phyloP scores from a whole-genome alignment of 148 eudicot genomes.

The Rhododendron henanense region DNA sequence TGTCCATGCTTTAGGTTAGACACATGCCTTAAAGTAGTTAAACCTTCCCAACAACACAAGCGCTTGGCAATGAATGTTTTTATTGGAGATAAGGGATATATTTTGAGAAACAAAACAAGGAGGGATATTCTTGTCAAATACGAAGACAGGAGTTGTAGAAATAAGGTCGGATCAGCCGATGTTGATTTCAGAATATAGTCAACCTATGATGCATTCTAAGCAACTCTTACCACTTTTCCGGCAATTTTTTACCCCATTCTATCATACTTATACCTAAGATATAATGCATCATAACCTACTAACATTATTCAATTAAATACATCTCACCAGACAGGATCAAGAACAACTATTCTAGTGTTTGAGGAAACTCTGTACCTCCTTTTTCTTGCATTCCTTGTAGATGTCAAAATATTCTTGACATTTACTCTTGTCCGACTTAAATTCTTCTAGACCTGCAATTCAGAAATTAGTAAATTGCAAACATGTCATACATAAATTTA shows the following conservation, averaged over 20 bases:
- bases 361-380: conserved; percentile 50
- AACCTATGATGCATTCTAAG: not conserved
- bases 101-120: not conserved
- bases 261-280: not conserved
- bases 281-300: not conserved
- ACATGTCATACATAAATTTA: not conserved
- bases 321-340: not conserved
- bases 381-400: conserved; percentile 98
- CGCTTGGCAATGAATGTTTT: not conserved
- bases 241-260: not conserved
- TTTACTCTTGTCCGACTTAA: conserved; percentile 71
- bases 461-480: not conserved
- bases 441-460: conserved; percentile 68
- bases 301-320: not conserved
- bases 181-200: not conserved
- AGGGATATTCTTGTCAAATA: not conserved
- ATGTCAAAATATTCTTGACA: conserved; percentile 92
- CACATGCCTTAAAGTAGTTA: not conserved
- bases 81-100: not conserved
- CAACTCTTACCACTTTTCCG: not conserved
- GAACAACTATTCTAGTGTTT: not conserved
- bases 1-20: not conserved
- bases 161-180: not conserved
- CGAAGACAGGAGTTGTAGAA: not conserved
- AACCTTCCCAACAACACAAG: not conserved